Percentiles rank a stretch among this genome's conserved stretches.
phyloP scores from a whole-genome alignment of 805 yeast species.

The Hemisphaericaspora nanyangensis region DNA sequence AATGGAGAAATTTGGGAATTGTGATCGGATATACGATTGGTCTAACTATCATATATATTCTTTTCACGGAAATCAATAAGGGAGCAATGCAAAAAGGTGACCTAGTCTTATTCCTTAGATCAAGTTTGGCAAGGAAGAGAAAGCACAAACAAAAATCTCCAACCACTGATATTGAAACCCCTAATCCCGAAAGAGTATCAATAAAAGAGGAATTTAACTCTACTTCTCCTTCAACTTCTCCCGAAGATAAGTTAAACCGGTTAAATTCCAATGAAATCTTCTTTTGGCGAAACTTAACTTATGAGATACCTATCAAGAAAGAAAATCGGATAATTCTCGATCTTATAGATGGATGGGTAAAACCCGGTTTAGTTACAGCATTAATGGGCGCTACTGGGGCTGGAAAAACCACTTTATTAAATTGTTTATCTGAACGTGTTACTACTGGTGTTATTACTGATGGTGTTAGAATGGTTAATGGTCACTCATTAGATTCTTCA shows the following conservation, averaged over 20 bases:
- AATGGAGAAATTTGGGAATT: constrained; percentile 80
- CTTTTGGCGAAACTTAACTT: constrained; percentile 35
- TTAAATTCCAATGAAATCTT: constrained; percentile 10
- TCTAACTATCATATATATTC: constrained; percentile 31
- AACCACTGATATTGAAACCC: constrained; percentile 10
- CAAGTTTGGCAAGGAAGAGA: constrained; percentile 24
- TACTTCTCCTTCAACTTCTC: constrained; percentile 6
- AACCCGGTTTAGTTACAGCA: constrained; percentile 79
- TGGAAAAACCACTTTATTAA: constrained; percentile 73
- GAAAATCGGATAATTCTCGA: constrained; percentile 35
- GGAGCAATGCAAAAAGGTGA: constrained; percentile 45
- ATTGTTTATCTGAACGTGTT: constrained; percentile 61
- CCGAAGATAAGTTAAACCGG: constrained; percentile 1
- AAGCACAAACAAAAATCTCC: constrained; percentile 26
- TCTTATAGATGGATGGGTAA: constrained; percentile 56
- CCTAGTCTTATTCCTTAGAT: constrained; percentile 23
- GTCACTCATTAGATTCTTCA: constrained; percentile 54
- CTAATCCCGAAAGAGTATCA: constrained; percentile 24
- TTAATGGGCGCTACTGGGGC: constrained; percentile 86
- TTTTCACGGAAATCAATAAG: constrained; percentile 33
- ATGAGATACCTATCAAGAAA: constrained; percentile 29
- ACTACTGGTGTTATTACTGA: constrained; percentile 27
- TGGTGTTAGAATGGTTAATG: constrained; percentile 59
- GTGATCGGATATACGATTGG: constrained; percentile 47
- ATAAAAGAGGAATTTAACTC: constrained; percentile 26